Base-by-base conservation (phyloP, 805 yeast species). In the Monosporozyma aerobia region DNA sequence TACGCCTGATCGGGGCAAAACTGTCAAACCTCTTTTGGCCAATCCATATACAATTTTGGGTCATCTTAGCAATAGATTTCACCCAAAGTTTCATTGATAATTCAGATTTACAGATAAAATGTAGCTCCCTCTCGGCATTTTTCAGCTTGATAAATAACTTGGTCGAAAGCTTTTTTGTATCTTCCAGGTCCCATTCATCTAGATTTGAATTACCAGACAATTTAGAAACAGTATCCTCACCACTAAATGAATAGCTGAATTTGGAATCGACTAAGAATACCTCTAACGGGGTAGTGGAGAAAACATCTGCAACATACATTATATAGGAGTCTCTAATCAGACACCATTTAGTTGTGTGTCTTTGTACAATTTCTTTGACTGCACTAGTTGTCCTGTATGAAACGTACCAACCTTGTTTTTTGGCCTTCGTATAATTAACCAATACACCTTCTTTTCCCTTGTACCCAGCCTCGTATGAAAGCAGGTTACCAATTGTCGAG, bases 301-400 rank as follows among this genome's bases (percentile, higher is more conserved):
- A 80, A 53, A 90, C 83, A 63, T 87, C 90, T 3, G 95, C 82
- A 1, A 90, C 96, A 64, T 87, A 87, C 71, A 86, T 80, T 44
- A 94, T 75, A 62, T 88, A 94, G 1, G 96, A 85, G 63, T 83
- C 85, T 53, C 98, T 78, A 2, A 94, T 80, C 53, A 94, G 71
- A 56, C 89, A 82, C 99, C 99, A 94, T 68, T 94, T 94, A 43
- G 83, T 83, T 0, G 95, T 83, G 59, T 95, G 92, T 68, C 99
- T 81, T 57, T 80, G 82, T 50, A 92, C 85, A 96, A 94, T 89
- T 39, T 87, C 90, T 58, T 80, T 79, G 60, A 89, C 72, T 61
- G 88, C 97, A 56, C 81, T 79, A 7, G 87, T 81, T 56, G 79
- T 81, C 68, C 89, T 80, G 64, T 92, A 97, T 3, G 94, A 87